Evolutionary conservation across 2,329 filamentous ascomycete genomes (phyloP).

Genomic region (Fusarium liriodendri): DNA sequence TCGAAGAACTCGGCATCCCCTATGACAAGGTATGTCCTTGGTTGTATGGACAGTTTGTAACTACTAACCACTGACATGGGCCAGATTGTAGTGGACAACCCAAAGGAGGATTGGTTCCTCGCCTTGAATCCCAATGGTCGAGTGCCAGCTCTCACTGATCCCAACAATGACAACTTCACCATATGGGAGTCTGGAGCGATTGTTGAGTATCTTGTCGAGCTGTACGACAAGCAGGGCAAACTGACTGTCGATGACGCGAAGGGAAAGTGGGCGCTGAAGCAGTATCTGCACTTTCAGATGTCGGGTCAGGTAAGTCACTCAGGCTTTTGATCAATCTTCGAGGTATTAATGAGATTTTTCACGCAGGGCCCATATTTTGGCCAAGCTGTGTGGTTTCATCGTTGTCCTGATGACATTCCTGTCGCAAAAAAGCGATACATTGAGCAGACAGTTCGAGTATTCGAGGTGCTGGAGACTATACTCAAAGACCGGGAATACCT

Average conservation of each 20-base stretch:
- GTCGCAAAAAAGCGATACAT: neutral
- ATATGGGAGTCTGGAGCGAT: neutral
- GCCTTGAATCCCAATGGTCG: neutral
- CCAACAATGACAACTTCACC: neutral
- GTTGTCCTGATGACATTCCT: neutral
- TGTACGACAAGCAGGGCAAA: neutral
- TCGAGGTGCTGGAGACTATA: neutral
- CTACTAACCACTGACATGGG: neutral
- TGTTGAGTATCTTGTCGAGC: neutral
- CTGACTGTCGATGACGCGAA: neutral
- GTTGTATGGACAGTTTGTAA: neutral
- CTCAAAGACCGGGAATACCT: neutral
- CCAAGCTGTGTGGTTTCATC: neutral
- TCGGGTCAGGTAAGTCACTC: neutral
- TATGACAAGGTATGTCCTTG: neutral
- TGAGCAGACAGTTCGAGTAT: neutral
- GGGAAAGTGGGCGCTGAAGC: neutral
- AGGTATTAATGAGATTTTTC: too few species aligned
- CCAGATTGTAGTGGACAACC: neutral
- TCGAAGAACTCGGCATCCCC: neutral
- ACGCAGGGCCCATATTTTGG: neutral
- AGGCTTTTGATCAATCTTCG: neutral
- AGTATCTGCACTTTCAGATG: neutral
- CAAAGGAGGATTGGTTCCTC: neutral
- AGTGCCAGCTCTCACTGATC: neutral